These are phyloP conservation scores for Neofusicoccum kwambonambiense DNA, from an alignment of 2,329 filamentous ascomycete species.

Conservation along the genomic window DNA sequence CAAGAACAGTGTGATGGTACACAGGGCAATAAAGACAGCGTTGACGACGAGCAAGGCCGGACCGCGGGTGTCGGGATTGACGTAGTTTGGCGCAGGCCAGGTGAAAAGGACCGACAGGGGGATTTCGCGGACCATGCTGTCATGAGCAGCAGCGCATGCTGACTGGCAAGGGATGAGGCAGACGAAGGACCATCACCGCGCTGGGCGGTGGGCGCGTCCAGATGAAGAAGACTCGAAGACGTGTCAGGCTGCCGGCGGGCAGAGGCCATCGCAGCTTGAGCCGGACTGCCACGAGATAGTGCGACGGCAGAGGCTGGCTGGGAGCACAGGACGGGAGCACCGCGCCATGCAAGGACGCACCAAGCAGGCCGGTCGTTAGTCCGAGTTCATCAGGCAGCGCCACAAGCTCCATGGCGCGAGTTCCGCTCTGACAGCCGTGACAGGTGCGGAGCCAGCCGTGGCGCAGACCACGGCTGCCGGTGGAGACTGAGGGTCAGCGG, in stretches of 20 bases:
- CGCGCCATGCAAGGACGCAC: neutral
- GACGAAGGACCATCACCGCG: neutral
- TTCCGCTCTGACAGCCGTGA: too few relatives aligned
- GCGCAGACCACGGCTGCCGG: too few relatives aligned
- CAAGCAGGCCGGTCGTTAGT: too few relatives aligned
- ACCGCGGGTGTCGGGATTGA: slow-evolving; percentile 41
- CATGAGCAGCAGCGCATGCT: neutral
- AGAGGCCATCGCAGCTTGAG: too few relatives aligned
- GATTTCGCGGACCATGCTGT: slow-evolving; percentile 26
- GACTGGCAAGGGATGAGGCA: neutral
- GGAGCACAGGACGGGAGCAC: neutral
- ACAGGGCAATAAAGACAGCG: slow-evolving; percentile 38
- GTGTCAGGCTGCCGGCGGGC: too few relatives aligned
- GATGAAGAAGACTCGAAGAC: neutral
- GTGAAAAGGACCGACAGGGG: slow-evolving; percentile 33
- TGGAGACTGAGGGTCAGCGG: too few relatives aligned
- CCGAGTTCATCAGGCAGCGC: too few relatives aligned
- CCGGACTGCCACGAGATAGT: neutral
- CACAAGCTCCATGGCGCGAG: too few relatives aligned
- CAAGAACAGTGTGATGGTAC: slow-evolving; percentile 35
- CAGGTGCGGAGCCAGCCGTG: too few relatives aligned
- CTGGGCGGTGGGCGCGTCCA: too few relatives aligned
- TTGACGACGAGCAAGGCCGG: slow-evolving; percentile 41
- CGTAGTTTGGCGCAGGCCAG: slow-evolving; percentile 44
- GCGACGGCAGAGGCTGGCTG: neutral